Conservation (phyloP, 768 basidiomycete species). For the Kwoniella mangroviensis region DNA sequence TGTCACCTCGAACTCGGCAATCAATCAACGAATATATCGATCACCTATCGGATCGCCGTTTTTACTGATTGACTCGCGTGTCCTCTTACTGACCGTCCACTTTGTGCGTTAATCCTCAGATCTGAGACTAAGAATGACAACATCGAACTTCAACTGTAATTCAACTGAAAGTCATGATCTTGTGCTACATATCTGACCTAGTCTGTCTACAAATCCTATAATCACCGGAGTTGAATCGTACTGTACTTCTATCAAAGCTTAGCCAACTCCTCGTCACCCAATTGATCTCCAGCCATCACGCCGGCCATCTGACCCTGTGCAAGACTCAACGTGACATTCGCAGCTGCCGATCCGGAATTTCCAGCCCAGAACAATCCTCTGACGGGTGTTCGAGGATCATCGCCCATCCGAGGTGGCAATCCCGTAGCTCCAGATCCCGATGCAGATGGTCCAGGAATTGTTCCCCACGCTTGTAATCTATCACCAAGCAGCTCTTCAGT, state of each 20-base stretch:
- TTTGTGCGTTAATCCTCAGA: not conserved
- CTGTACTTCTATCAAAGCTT: not conserved
- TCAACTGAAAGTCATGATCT: no score
- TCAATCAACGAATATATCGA: no score
- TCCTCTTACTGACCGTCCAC: no score
- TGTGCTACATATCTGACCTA: no score
- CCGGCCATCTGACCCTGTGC: slow-evolving; percentile 37
- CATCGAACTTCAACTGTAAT: not conserved
- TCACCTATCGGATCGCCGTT: no score
- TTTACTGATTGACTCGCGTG: no score
- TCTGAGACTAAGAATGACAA: slow-evolving; percentile 11
- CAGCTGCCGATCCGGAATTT: slow-evolving; percentile 31
- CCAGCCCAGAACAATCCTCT: slow-evolving; percentile 43
- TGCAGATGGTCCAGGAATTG: slow-evolving; percentile 6
- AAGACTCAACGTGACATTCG: slow-evolving; percentile 33
- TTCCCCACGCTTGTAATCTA: slow-evolving; percentile 10
- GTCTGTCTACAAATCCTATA: not conserved
- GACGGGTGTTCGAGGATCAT: slow-evolving; percentile 33
- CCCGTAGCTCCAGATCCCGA: not conserved
- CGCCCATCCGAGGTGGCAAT: slow-evolving; percentile 33
- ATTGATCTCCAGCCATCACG: slow-evolving; percentile 24
- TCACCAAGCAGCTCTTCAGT: slow-evolving; percentile 1
- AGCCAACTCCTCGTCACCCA: slow-evolving; percentile 35
- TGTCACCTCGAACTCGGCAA: no score
- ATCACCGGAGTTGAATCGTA: not conserved